A percentile compares a stretch with the other conserved stretches of the same genome.
These are phyloP conservation scores for Veloboletus limbatus DNA, from an alignment of 1,284 basidiomycete species.

Conservation along the genomic window DNA sequence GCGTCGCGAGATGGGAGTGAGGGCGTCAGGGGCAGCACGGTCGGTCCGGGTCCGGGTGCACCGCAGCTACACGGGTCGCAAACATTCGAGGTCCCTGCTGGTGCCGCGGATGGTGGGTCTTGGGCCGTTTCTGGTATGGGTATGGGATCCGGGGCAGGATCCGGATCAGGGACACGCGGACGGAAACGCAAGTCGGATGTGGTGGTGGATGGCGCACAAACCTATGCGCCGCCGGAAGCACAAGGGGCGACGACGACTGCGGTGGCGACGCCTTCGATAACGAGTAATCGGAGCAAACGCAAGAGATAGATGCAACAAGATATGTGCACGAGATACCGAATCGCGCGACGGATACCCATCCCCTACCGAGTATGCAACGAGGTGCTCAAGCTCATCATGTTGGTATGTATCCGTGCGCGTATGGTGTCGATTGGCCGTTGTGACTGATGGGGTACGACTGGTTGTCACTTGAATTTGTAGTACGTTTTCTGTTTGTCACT, in stretches of 20 bases:
- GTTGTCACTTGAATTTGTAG: not conserved
- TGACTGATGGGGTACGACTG: not conserved
- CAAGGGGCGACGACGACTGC: not conserved
- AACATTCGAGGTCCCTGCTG: slow-evolving; percentile 5
- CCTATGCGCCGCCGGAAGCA: not conserved
- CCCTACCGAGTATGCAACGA: too few relatives aligned
- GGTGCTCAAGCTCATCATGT: too few relatives aligned
- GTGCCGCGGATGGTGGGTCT: not conserved
- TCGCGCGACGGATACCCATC: not conserved
- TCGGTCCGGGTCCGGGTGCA: not conserved
- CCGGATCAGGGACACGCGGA: slow-evolving; percentile 13
- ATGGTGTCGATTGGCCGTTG: not conserved
- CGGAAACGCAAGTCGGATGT: slow-evolving; percentile 51
- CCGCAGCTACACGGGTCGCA: slow-evolving; percentile 1
- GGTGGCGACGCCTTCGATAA: slow-evolving; percentile 3
- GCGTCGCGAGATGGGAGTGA: slow-evolving; percentile 29
- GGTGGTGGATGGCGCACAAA: slow-evolving; percentile 23
- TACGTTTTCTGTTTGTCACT: not conserved
- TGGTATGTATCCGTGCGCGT: not conserved
- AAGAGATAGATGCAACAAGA: slow-evolving; percentile 19
- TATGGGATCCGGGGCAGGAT: not conserved
- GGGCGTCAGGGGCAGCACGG: too few relatives aligned
- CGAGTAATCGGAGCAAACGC: slow-evolving; percentile 24
- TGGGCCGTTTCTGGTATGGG: too few relatives aligned
- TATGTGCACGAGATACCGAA: not conserved